These are phyloP conservation scores for Paramecium octaurelia DNA, from an alignment of 73 alveolate species.

Conservation along the genomic window DNA sequence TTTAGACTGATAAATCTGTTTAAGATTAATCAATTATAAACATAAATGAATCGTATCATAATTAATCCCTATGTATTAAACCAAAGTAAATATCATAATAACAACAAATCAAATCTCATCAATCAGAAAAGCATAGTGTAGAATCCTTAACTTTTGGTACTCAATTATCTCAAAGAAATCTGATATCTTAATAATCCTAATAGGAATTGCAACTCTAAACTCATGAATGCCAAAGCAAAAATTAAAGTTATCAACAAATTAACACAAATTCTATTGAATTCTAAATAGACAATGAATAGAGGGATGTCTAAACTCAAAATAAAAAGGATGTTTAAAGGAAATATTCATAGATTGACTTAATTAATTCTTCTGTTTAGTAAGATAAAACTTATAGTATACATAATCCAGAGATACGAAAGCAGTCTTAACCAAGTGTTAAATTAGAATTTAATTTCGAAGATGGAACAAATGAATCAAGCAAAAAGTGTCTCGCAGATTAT, in stretches of 20 bases:
- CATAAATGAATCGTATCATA: not conserved
- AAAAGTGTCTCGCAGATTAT: slow-evolving; percentile 21
- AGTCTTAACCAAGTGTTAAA: slow-evolving; percentile 7
- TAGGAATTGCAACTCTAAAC: not conserved
- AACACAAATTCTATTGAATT: not conserved
- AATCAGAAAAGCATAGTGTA: not conserved
- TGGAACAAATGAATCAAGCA: not conserved
- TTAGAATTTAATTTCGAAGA: not conserved
- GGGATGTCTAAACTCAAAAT: not conserved
- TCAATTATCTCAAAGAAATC: not conserved
- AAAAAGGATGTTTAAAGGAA: not conserved
- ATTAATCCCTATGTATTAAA: not conserved
- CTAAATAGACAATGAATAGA: not conserved
- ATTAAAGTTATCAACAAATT: not conserved
- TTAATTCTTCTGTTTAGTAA: not conserved
- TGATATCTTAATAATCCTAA: not conserved
- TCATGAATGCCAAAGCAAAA: not conserved
- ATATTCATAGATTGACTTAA: not conserved
- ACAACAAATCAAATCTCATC: not conserved
- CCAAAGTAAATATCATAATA: not conserved
- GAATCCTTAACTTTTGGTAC: not conserved
- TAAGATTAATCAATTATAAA: not conserved
- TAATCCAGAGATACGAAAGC: not conserved
- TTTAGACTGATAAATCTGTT: not conserved
- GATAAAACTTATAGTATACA: not conserved